Base-by-base conservation (phyloP, 371 early-diverging fungal species). In the Mortierella sp. region DNA sequence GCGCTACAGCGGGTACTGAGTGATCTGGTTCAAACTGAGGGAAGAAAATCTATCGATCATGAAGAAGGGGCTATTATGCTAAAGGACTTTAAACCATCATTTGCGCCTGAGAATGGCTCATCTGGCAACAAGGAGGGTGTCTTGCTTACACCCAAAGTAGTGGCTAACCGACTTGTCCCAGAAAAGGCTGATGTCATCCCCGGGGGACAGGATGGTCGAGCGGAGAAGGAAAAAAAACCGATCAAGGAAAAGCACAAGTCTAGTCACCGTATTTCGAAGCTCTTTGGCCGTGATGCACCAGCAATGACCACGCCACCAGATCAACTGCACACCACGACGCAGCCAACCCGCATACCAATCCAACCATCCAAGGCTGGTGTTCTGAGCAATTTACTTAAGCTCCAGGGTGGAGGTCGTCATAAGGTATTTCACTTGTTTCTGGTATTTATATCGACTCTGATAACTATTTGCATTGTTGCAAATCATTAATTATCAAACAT, bases 301-400 rank as follows among this genome's bases (percentile, higher is more conserved):
- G 47, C 10, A 13, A 45, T 56, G 0, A 22, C 28, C 8, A 47
- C 31, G 2, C 57, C 45, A 3, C 57, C 61, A 10, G 69, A 68
- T 0, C 60, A 40, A 29, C 35, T 55, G 5, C 31, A 43, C 40
- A 37, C 37, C 19, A 61, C 61, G 47, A 45, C 22, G 15, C 29
- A 56, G 26, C n/a, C 29, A 34, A 17, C 32, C 22, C 68, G 61
- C 49, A 23, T 45, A 15, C 37, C 40, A n/a, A 22, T 63, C 42
- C 83, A 83, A 54, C 84, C 87, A 2, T 85, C 84, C 58, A 75
- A 75, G 65, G 78, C 79, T 4, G 88, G 88, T 68, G 83, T 88
- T 15, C 64, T 88, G 7, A 83, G 87, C 57, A 87, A 88, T 64
- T 56, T 88, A 6, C 51, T 88, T 8, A 86, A 85, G 61, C 79